Evolutionary conservation across 2,329 filamentous ascomycete genomes (phyloP), one percentile per base, ranked within the genome.

Genomic region (Nothopassalora personata): DNA sequence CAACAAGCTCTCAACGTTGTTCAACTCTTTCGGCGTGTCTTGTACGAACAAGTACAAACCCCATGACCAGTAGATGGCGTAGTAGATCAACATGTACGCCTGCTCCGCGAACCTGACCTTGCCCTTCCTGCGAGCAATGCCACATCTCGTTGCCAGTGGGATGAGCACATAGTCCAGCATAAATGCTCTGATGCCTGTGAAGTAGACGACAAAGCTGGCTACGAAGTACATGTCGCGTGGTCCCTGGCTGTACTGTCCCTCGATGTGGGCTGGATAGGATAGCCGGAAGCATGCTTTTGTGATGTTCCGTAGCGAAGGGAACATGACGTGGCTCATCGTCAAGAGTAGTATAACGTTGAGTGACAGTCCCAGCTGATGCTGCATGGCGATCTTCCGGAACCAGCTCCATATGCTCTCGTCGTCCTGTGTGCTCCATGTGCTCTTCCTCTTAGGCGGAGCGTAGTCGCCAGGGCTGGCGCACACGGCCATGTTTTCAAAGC

Each of bases 251-350:
- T 96, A 97, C 61, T 83, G 76, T 48, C 84, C 86, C 30, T 56
- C 51, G 9, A 43, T 46, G 4, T 57, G 52, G 7, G 78, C 71
- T 0, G 84, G 76, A 78, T 97, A 94, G 59, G 90, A 92, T 59
- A 97, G 83, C 58, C 85, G 83, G 77, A 96, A 91, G 80, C 96
- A 96, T 67, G 92, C 94, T 70, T 83, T 81, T n/a, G 91, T 96
- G 70, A 89, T 86, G 55, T 83, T 79, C 64, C 90, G 85, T 52
- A 91, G 85, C 68, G 87, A 87, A 54, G 93, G 91, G 72, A 96
- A 91, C 71, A 88, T 86, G 68, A 86, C 78, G 77, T 97, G 91
- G 57, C 90, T 86, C 64, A 96, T 85, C 73, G 88, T 85, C 64
- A 97, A 85, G 65, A 95, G 86, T 58, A 90, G 85, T 64, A 97